Evolutionary conservation across 768 basidiomycete species (phyloP).

Genomic region (Podaxis mareebaensis): DNA sequence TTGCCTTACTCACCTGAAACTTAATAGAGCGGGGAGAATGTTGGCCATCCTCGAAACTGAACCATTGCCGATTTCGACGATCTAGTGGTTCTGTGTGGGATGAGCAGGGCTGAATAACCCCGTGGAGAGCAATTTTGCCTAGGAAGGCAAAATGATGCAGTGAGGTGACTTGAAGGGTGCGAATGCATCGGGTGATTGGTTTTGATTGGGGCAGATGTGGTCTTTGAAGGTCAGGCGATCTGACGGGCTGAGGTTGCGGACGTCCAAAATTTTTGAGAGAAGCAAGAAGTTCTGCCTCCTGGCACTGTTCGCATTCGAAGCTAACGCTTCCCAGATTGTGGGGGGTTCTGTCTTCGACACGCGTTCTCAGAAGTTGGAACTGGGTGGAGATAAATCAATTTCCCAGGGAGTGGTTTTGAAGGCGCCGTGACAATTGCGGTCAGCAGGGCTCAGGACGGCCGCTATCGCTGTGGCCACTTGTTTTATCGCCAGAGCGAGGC

Average conservation of each 20-base stretch:
- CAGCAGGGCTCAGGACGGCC: neutral
- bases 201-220: neutral
- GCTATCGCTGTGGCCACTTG: neutral
- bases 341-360: neutral
- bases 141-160: neutral
- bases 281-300: neutral
- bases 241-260: neutral
- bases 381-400: neutral
- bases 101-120: neutral
- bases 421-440: neutral
- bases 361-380: neutral
- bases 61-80: neutral
- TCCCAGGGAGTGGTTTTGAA: neutral
- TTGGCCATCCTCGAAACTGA: neutral
- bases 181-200: neutral
- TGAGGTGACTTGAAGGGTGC: neutral
- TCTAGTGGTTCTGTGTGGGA: neutral
- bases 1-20: slow-evolving; percentile 1
- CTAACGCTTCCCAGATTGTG: neutral
- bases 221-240: neutral
- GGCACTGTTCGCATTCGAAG: neutral
- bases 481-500: neutral
- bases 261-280: neutral
- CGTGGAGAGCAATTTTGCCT: neutral
- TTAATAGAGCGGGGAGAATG: neutral